These are phyloP conservation scores for Buddleja alternifolia DNA, from an alignment of 257 asterid genomes.

Conservation along the genomic window DNA sequence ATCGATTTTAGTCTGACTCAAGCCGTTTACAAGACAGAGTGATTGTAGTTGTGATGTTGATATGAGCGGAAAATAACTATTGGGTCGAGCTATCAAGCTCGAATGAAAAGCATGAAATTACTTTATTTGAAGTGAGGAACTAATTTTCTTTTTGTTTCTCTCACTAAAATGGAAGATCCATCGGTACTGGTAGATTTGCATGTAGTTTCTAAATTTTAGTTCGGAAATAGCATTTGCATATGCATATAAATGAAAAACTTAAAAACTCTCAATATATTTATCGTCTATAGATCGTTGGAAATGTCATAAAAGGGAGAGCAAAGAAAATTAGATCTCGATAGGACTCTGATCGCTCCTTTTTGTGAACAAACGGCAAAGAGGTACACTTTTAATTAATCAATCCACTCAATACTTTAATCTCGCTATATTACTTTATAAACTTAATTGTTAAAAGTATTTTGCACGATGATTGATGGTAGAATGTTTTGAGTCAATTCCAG, in stretches of 20 bases:
- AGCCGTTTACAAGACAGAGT: too few species aligned
- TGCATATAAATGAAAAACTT: too few species aligned
- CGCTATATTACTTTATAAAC: not conserved
- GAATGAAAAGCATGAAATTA: too few species aligned
- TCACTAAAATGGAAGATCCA: not conserved
- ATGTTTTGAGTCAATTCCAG: constrained; percentile 52
- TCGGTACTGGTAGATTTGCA: too few species aligned
- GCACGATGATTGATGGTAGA: constrained; percentile 58
- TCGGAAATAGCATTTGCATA: too few species aligned
- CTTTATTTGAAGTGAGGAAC: too few species aligned
- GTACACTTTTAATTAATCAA: constrained; percentile 25
- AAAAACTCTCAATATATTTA: not conserved
- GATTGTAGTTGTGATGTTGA: too few species aligned
- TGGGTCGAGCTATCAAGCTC: too few species aligned
- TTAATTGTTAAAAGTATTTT: constrained; percentile 23
- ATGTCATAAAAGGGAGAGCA: constrained; percentile 43
- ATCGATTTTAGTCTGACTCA: too few species aligned
- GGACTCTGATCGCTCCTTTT: constrained; percentile 41
- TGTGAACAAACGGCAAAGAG: constrained; percentile 53
- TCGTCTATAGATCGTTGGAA: constrained; percentile 54
- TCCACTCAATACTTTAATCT: not conserved
- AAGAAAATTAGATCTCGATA: constrained; percentile 42
- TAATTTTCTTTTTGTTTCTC: not conserved
- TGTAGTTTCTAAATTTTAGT: too few species aligned
- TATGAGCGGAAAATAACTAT: too few species aligned